These are phyloP conservation scores for Beauveria rudraprayagi DNA, from an alignment of 2,329 filamentous ascomycete species.

Conservation along the genomic window DNA sequence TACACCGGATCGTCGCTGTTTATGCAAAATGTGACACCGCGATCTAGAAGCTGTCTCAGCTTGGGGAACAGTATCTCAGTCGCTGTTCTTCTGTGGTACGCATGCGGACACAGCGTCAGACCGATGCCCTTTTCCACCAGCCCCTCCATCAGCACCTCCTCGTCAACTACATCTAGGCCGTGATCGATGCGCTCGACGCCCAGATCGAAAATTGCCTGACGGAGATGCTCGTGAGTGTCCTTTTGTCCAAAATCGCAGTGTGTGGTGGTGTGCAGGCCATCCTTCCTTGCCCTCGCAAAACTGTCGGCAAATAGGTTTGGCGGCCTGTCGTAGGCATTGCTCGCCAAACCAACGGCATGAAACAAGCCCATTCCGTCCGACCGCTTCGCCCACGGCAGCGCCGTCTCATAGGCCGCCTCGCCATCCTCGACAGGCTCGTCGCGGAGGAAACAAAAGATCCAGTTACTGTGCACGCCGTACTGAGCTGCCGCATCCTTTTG, in stretches of 20 bases:
- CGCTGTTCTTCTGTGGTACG: conserved; percentile 15
- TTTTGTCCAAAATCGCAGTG: conserved; percentile 45
- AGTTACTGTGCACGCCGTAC: conserved; percentile 53
- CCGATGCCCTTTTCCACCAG: conserved; percentile 48
- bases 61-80: conserved; percentile 41
- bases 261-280: conserved; percentile 37
- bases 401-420: conserved; percentile 46
- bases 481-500: conserved; percentile 49
- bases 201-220: conserved; percentile 51
- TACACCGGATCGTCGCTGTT: conserved; percentile 67
- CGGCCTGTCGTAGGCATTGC: conserved; percentile 37
- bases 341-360: conserved; percentile 38
- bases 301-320: conserved; percentile 35
- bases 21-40: conserved; percentile 57
- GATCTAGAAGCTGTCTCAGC: conserved; percentile 46
- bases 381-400: conserved; percentile 29
- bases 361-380: conserved; percentile 29
- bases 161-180: conserved; percentile 55
- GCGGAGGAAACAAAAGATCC: conserved; percentile 65
- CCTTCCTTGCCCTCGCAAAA: conserved; percentile 27
- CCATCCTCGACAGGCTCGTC: conserved; percentile 66
- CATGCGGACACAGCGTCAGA: conserved; percentile 58
- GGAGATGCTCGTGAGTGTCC: conserved; percentile 43
- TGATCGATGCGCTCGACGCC: conserved; percentile 63
- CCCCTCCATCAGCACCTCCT: conserved; percentile 46